Evolutionary conservation across 805 yeast genomes (phyloP), one percentile per base, ranked within the genome.

Genomic region (Hanseniaspora occidentalis): DNA sequence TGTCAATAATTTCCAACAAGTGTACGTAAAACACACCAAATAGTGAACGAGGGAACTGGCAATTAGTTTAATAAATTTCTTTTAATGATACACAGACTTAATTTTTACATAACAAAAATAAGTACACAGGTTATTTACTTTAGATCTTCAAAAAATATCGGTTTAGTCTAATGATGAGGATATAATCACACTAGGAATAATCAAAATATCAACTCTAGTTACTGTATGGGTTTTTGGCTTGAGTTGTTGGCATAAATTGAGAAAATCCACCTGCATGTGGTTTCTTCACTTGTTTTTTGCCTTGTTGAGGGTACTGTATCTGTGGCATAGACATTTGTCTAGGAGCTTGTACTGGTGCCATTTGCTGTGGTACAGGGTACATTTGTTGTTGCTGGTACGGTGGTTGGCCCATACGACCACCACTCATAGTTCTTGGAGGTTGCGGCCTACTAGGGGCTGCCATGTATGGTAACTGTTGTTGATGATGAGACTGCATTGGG

Each of bases 201-300:
- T n/a, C n/a, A n/a, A n/a, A n/a, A n/a, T n/a, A n/a, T n/a, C n/a
- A n/a, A n/a, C n/a, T 31, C 19, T 19, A 36, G n/a, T 27, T 41
- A 21, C 41, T 33, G 41, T 57, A 57, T n/a, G 61, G 61, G 41
- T 56, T 57, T 10, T 43, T 47, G 6, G 42, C 39, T 17, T 38
- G 41, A 14, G 31, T 40, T 22, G 53, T 38, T 14, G 62, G 61
- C 62, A 58, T 58, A 36, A 46, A 58, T 29, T 54, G 61, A 4
- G 62, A 51, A 44, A 54, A 58, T 2, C 61, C 62, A 16, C 37
- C 40, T 4, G 33, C 18, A 5, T 10, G 18, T 10, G 18, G 9
- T n/a, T 29, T 29, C 33, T 24, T 23, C 6, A 16, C 7, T 11
- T 27, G 36, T 17, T 21, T 6, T 22, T 36, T 43, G 31, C 16